phyloP scores from a whole-genome alignment of 441 rosid genomes.

The Erodium trifolium region DNA sequence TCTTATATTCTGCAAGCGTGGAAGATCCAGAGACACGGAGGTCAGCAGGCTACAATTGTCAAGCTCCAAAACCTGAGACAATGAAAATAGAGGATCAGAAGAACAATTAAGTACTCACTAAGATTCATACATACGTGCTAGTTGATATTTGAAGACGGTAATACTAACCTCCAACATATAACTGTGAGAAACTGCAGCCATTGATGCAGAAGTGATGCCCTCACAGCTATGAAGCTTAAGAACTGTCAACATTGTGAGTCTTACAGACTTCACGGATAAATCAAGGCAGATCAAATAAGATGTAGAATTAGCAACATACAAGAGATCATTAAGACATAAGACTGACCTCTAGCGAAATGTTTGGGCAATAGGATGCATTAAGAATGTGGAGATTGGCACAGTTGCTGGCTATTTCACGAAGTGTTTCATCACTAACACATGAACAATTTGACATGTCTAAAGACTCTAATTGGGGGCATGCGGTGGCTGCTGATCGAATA shows the following conservation, averaged over 20 bases:
- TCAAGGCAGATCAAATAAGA: constrained; percentile 28
- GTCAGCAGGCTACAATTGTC: constrained; percentile 84
- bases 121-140: constrained; percentile 4
- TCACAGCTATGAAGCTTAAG: constrained; percentile 93
- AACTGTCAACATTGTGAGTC: constrained; percentile 70
- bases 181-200: constrained; percentile 76
- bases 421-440: constrained; percentile 86
- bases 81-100: constrained; percentile 4
- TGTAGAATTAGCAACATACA: constrained; percentile 12
- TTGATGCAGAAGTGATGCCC: constrained; percentile 93
- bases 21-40: constrained; percentile 80
- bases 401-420: constrained; percentile 62
- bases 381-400: constrained; percentile 70
- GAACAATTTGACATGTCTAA: constrained; percentile 91
- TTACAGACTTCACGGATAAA: constrained; percentile 61
- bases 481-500: constrained; percentile 74
- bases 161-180: constrained; percentile 63
- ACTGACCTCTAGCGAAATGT: constrained; percentile 88
- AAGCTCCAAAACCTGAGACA: constrained; percentile 78
- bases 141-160: constrained; percentile 3
- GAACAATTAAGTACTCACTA: constrained; percentile 12
- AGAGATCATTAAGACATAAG: constrained; percentile 9
- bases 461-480: constrained; percentile 79
- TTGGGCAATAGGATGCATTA: constrained; percentile 91
- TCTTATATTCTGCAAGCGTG: constrained; percentile 67